Conservation (phyloP, 495 filamentous ascomycete genomes). For the Talaromyces proteolyticus region DNA sequence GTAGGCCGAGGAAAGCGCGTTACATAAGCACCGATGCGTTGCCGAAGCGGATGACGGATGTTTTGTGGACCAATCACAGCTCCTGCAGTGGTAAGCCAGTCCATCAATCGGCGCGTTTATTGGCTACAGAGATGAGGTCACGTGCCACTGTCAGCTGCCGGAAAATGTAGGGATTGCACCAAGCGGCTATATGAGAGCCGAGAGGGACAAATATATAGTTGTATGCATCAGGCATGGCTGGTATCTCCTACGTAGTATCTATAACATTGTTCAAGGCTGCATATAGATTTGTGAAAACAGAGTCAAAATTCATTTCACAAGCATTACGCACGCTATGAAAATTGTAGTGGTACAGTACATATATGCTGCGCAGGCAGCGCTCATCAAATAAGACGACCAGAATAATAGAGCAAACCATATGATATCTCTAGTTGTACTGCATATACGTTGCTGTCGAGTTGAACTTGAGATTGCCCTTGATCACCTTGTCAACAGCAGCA, state of each 20-base stretch:
- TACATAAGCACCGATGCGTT: constrained; percentile 33
- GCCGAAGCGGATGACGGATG: constrained; percentile 32
- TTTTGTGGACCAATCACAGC: constrained; percentile 26
- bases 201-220: not conserved
- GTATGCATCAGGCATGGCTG: too few species aligned
- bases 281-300: too few species aligned
- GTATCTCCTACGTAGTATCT: too few species aligned
- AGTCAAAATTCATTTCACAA: too few species aligned
- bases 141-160: constrained; percentile 13
- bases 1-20: constrained; percentile 14
- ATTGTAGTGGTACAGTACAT: constrained; percentile 6
- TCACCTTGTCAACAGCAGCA: constrained; percentile 96
- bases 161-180: constrained; percentile 4
- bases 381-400: constrained; percentile 7
- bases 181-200: constrained; percentile 7
- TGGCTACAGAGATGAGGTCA: constrained; percentile 19
- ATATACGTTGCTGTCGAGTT: constrained; percentile 98
- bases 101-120: constrained; percentile 25
- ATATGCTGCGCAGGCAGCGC: constrained; percentile 2
- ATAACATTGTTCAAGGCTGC: too few species aligned
- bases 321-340: constrained; percentile 6
- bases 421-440: constrained; percentile 83
- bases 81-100: constrained; percentile 28
- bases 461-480: constrained; percentile 99
- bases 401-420: constrained; percentile 18